These are phyloP conservation scores for Xylaria longipes DNA, from an alignment of 495 filamentous ascomycete genomes.

Conservation along the genomic window DNA sequence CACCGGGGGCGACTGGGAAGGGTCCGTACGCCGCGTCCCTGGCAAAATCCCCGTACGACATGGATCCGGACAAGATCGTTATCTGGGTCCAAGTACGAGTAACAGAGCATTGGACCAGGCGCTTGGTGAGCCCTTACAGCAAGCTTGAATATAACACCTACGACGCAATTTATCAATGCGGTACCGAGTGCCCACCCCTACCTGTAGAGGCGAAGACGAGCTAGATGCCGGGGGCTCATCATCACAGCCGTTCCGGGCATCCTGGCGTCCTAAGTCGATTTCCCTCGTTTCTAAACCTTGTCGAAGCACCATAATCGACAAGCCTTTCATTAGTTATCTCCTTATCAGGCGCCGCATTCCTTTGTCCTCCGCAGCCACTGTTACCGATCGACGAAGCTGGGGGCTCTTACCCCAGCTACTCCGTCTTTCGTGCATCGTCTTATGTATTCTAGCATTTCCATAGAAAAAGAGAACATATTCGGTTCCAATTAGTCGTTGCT, in stretches of 20 bases:
- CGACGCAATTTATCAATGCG: neutral
- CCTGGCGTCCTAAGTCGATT: neutral
- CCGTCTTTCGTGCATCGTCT: neutral
- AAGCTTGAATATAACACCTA: slow-evolving; percentile 3
- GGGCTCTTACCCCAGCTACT: neutral
- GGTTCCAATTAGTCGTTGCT: neutral
- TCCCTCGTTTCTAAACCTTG: neutral
- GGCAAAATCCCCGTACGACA: slow-evolving; percentile 13
- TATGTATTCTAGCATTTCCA: slow-evolving; percentile 11
- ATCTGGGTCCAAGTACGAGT: slow-evolving; percentile 16
- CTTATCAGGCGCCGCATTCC: neutral
- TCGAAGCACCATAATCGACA: neutral
- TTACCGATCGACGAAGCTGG: neutral
- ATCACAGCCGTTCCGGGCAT: neutral
- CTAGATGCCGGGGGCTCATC: neutral
- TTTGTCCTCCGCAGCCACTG: neutral
- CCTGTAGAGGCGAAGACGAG: neutral
- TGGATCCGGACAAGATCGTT: neutral
- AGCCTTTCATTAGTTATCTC: neutral
- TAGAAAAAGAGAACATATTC: neutral
- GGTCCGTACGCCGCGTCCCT: neutral
- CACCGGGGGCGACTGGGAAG: neutral
- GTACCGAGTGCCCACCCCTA: neutral
- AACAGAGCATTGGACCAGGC: neutral
- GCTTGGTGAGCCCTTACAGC: slow-evolving; percentile 4